Conservation (phyloP, 2,329 filamentous ascomycete genomes). For the Neopestalotiopsis rosae region DNA sequence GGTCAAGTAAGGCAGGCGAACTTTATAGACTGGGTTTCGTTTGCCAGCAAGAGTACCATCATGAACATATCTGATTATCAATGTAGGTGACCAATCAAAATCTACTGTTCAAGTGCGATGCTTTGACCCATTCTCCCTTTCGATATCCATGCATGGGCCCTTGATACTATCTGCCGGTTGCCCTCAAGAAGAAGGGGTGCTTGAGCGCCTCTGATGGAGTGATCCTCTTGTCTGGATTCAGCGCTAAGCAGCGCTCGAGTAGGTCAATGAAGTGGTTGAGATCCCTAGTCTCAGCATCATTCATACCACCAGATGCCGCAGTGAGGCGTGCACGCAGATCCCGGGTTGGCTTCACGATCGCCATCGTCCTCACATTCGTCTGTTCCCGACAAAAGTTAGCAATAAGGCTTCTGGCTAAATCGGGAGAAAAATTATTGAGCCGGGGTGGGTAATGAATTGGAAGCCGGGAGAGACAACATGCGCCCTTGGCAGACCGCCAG, state of each 20-base stretch:
- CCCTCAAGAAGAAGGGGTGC: slow-evolving; percentile 79
- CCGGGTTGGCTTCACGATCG: slow-evolving; percentile 75
- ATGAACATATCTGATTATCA: no score
- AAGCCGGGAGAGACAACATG: slow-evolving; percentile 11
- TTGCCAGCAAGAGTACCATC: no score
- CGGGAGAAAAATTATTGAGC: background rate
- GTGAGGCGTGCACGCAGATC: slow-evolving; percentile 83
- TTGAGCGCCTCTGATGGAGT: slow-evolving; percentile 84
- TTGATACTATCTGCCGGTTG: slow-evolving; percentile 29
- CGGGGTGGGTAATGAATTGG: background rate
- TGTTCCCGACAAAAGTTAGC: slow-evolving; percentile 37
- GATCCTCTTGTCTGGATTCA: slow-evolving; percentile 93
- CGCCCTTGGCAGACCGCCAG: slow-evolving; percentile 13
- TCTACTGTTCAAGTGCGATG: no score
- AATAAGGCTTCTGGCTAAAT: slow-evolving; percentile 1
- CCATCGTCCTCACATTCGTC: slow-evolving; percentile 71
- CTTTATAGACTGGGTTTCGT: no score
- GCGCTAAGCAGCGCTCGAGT: slow-evolving; percentile 82
- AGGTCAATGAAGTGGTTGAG: slow-evolving; percentile 85
- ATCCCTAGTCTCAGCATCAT: slow-evolving; percentile 76
- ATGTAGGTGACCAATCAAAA: no score
- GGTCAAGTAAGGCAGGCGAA: no score
- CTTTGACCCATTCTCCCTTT: no score
- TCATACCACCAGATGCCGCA: slow-evolving; percentile 75
- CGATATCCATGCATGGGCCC: slow-evolving; percentile 13